These are phyloP conservation scores for Daldinia caldariorum DNA, from an alignment of 495 filamentous ascomycete genomes.

Conservation along the genomic window DNA sequence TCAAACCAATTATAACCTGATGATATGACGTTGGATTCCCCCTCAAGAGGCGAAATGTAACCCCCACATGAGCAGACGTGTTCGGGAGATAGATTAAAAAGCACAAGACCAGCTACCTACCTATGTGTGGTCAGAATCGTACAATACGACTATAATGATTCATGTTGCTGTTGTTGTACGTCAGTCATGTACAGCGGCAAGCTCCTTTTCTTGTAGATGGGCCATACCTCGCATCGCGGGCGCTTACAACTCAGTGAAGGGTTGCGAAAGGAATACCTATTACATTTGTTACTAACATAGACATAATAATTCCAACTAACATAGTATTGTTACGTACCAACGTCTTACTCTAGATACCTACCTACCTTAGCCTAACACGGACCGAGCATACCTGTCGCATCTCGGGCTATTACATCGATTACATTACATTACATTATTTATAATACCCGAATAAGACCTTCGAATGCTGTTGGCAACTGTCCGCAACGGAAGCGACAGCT, in stretches of 20 bases:
- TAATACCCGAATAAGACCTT: slow-evolving; percentile 15
- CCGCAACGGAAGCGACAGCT: slow-evolving; percentile 35
- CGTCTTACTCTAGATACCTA: slow-evolving; percentile 25
- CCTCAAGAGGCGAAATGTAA: slow-evolving; percentile 39
- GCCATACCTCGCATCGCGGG: too few relatives aligned
- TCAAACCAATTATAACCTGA: slow-evolving; percentile 22
- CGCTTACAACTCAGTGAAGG: background rate
- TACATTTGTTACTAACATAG: background rate
- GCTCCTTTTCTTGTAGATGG: too few relatives aligned
- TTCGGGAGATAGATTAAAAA: slow-evolving; percentile 34
- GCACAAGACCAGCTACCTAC: slow-evolving; percentile 6
- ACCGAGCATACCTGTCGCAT: slow-evolving; percentile 13
- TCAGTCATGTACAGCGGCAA: too few relatives aligned
- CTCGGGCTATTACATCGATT: background rate
- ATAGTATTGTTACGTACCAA: slow-evolving; percentile 7
- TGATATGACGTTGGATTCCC: slow-evolving; percentile 37
- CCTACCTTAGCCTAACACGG: slow-evolving; percentile 39
- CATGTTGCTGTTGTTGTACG: slow-evolving; percentile 1
- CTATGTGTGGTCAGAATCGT: slow-evolving; percentile 23
- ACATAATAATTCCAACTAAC: slow-evolving; percentile 13
- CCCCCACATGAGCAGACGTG: slow-evolving; percentile 31
- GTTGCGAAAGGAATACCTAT: background rate
- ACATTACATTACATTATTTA: too few relatives aligned
- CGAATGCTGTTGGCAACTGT: slow-evolving; percentile 15
- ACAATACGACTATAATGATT: slow-evolving; percentile 16